Evolutionary conservation across 2,329 filamentous ascomycete genomes (phyloP).

Genomic region (Harringtonia lauricola): DNA sequence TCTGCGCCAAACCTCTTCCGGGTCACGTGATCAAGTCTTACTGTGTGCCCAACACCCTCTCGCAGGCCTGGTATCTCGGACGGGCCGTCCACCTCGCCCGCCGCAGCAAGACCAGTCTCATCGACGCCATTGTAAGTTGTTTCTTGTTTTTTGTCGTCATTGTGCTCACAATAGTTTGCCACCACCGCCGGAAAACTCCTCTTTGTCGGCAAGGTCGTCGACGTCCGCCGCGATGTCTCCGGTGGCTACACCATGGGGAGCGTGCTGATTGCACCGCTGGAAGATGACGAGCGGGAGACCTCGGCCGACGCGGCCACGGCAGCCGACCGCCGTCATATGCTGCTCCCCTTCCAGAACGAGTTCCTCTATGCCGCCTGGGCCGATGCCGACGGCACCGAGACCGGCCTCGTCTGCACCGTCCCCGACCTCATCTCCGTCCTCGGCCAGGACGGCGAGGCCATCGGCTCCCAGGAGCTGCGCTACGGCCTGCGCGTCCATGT

Average conservation of each 20-base stretch:
- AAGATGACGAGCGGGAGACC: too few species aligned
- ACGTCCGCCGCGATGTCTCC: too few species aligned
- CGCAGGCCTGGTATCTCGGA: too few species aligned
- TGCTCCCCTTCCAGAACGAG: slow-evolving; percentile 62
- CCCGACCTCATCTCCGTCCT: slow-evolving; percentile 37
- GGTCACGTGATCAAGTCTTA: neutral
- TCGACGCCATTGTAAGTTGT: too few species aligned
- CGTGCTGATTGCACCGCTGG: too few species aligned
- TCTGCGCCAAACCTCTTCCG: too few species aligned
- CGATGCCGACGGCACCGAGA: slow-evolving; percentile 13
- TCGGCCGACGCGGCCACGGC: neutral
- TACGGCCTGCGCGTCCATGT: slow-evolving; percentile 40
- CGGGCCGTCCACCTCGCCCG: too few species aligned
- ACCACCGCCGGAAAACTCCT: slow-evolving; percentile 26
- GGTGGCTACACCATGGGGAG: too few species aligned
- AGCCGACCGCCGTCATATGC: neutral
- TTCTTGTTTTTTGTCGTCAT: too few species aligned
- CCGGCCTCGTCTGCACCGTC: slow-evolving; percentile 29
- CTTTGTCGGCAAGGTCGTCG: too few species aligned
- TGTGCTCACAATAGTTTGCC: slow-evolving; percentile 28
- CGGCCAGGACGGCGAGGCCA: slow-evolving; percentile 28
- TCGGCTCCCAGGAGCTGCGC: slow-evolving; percentile 41
- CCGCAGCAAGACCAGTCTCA: neutral
- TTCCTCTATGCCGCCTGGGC: slow-evolving; percentile 37
- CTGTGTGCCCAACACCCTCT: neutral